Evolutionary conservation across 2,329 filamentous ascomycete genomes (phyloP).

Genomic region (Cytospora paraplurivora): DNA sequence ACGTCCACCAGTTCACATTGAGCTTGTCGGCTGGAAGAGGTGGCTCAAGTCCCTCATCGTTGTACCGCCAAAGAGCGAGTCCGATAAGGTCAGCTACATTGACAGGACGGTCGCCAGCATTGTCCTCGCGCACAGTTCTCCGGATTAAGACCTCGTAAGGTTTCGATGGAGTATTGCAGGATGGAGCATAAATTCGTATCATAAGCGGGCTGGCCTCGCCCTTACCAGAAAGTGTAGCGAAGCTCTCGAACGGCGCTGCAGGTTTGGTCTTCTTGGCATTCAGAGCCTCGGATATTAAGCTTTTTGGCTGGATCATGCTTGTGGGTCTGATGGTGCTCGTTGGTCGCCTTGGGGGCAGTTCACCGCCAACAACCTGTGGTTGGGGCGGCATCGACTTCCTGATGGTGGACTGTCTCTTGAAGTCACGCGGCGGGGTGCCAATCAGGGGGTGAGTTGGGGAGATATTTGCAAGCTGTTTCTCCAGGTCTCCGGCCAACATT

Average conservation of each 20-base stretch:
- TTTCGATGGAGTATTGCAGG: constrained; percentile 64
- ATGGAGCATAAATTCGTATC: constrained; percentile 76
- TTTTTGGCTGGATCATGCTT: constrained; percentile 70
- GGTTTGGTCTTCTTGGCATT: constrained; percentile 72
- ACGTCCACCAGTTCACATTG: constrained; percentile 80
- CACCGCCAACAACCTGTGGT: constrained; percentile 60
- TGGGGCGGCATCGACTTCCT: constrained; percentile 61
- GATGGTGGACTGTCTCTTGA: constrained; percentile 64
- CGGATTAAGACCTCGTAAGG: constrained; percentile 73
- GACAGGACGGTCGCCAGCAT: constrained; percentile 62
- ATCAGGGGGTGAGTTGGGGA: constrained; percentile 61
- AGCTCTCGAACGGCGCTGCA: constrained; percentile 73
- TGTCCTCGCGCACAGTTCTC: constrained; percentile 68
- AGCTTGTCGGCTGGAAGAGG: constrained; percentile 64
- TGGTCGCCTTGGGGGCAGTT: constrained; percentile 71
- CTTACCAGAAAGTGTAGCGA: constrained; percentile 75
- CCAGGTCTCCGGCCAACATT: constrained; percentile 66
- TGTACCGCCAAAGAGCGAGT: constrained; percentile 75
- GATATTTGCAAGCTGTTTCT: constrained; percentile 49
- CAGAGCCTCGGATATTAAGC: constrained; percentile 70
- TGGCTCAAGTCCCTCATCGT: constrained; percentile 74
- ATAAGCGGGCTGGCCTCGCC: constrained; percentile 76
- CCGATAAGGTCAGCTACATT: constrained; percentile 82
- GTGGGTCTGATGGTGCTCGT: constrained; percentile 63
- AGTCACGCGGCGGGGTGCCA: constrained; percentile 64